phyloP scores from a whole-genome alignment of 139 green algal species.

The Auxenochlorella pyrenoidosa region DNA sequence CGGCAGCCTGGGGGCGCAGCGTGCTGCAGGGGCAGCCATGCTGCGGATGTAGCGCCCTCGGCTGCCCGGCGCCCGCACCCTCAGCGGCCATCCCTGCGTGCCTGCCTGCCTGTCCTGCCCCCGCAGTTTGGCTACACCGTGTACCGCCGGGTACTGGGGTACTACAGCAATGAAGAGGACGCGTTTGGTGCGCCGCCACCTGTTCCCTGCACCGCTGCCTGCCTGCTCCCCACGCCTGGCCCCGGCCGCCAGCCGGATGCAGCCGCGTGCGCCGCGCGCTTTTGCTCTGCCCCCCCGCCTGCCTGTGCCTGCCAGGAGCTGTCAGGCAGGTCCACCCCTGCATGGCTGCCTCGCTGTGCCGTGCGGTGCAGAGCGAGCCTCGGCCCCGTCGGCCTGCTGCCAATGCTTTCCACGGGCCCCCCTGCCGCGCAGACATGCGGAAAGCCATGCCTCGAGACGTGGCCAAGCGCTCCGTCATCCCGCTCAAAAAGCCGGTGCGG shows the following conservation, averaged over 20 bases:
- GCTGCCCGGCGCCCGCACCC: too few relatives aligned
- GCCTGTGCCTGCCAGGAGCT: neutral
- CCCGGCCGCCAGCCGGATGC: neutral
- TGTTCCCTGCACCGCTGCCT: neutral
- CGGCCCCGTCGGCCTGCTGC: neutral
- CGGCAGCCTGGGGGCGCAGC: too few relatives aligned
- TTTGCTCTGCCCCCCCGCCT: neutral
- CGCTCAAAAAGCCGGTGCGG: constrained; percentile 70
- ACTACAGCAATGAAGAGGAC: constrained; percentile 95
- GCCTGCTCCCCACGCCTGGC: neutral
- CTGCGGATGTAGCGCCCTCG: too few relatives aligned
- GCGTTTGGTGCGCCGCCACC: constrained; percentile 69
- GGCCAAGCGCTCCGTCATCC: constrained; percentile 79
- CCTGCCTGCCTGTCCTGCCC: too few relatives aligned
- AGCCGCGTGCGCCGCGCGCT: too few relatives aligned
- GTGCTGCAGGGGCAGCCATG: too few relatives aligned
- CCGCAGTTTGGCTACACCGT: constrained; percentile 92
- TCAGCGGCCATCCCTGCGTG: too few relatives aligned
- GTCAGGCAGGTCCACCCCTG: neutral
- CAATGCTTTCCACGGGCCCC: neutral
- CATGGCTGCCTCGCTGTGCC: neutral
- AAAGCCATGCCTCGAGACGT: constrained; percentile 95
- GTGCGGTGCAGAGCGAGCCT: neutral
- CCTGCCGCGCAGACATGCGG: constrained; percentile 85
- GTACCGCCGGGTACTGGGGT: constrained; percentile 91